phyloP scores from a whole-genome alignment of 306 rosid species.

The Prosopis cineraria region DNA sequence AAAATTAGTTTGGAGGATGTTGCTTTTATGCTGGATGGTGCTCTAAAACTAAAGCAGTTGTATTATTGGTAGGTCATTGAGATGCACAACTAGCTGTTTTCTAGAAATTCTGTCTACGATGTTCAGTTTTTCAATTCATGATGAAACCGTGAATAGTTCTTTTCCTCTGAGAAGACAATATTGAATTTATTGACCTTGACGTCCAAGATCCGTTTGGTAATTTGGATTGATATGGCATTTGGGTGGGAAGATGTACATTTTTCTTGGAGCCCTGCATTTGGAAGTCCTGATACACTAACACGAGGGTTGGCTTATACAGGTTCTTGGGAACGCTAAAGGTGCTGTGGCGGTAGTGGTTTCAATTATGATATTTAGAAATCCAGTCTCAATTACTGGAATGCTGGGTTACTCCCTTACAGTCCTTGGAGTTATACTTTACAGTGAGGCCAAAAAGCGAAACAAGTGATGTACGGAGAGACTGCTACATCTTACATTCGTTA shows the following conservation, averaged over 20 bases:
- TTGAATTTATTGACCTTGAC: neutral
- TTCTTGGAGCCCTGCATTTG: neutral
- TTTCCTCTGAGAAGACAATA: neutral
- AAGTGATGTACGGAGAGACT: slow-evolving; percentile 51
- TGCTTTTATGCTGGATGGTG: neutral
- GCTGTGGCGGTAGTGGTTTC: slow-evolving; percentile 99
- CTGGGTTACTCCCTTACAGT: slow-evolving; percentile 91
- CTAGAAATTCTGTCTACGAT: neutral
- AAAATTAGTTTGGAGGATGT: neutral
- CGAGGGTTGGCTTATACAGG: slow-evolving; percentile 58
- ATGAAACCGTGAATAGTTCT: neutral
- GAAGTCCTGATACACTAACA: slow-evolving; percentile 1
- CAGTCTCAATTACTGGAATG: slow-evolving; percentile 99
- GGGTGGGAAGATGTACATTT: neutral
- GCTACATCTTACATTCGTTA: slow-evolving; percentile 41
- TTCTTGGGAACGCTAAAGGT: slow-evolving; percentile 97
- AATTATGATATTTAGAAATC: slow-evolving; percentile 88
- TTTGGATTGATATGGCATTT: neutral
- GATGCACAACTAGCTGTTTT: neutral
- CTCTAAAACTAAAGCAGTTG: neutral
- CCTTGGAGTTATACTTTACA: slow-evolving; percentile 86
- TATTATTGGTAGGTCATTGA: slow-evolving; percentile 2
- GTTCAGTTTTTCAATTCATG: slow-evolving; percentile 19
- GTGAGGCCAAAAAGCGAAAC: slow-evolving; percentile 96
- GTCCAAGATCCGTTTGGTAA: neutral